These are phyloP conservation scores for Stevia rebaudiana DNA, from an alignment of 140 eudicot genomes.

Conservation along the genomic window DNA sequence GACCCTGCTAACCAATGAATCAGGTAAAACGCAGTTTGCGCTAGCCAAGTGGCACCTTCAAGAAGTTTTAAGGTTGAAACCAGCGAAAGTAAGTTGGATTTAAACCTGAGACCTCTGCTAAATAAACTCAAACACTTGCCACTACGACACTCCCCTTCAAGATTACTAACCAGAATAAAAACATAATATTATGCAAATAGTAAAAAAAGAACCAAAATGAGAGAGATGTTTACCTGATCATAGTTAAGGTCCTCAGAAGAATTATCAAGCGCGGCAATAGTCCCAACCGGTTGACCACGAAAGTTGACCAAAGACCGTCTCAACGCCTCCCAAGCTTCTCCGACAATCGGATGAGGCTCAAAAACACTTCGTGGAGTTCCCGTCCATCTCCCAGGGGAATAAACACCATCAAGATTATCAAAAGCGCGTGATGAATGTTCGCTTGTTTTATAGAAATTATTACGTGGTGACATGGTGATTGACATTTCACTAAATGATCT, in stretches of 20 bases:
- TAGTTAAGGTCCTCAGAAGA: conserved; percentile 84
- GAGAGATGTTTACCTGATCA: conserved; percentile 56
- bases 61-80: too few species aligned
- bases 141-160: too few species aligned
- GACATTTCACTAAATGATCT: conserved; percentile 77
- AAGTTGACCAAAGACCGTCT: conserved; percentile 73
- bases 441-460: conserved; percentile 38
- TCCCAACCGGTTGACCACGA: conserved; percentile 84
- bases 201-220: too few species aligned
- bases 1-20: too few species aligned
- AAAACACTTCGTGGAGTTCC: conserved; percentile 60
- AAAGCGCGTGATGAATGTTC: conserved; percentile 57
- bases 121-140: too few species aligned
- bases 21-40: too few species aligned
- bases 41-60: too few species aligned
- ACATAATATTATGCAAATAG: too few species aligned
- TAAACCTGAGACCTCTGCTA: too few species aligned
- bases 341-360: conserved; percentile 78
- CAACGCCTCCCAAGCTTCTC: conserved; percentile 96
- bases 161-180: too few species aligned
- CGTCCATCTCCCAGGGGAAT: conserved; percentile 74
- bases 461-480: conserved; percentile 55
- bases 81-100: too few species aligned
- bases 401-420: conserved; percentile 48
- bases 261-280: conserved; percentile 85